These are phyloP conservation scores for Scedosporium minutisporum DNA, from an alignment of 2,329 filamentous ascomycete genomes.

Conservation along the genomic window DNA sequence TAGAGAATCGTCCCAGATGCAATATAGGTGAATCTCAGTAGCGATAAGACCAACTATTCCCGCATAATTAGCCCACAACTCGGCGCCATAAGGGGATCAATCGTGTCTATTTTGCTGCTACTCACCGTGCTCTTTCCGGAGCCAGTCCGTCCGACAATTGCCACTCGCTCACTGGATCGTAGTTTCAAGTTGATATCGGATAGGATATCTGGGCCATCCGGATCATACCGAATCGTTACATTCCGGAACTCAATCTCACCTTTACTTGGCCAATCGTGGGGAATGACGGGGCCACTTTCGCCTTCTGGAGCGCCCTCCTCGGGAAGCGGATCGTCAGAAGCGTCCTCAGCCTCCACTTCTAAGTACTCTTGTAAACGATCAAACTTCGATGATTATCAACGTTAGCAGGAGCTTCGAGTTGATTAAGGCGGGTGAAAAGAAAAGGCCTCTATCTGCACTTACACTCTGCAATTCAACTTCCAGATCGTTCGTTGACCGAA, in stretches of 20 bases:
- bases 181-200: conserved; percentile 31
- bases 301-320: conserved; percentile 18
- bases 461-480: conserved; percentile 38
- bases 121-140: conserved; percentile 65
- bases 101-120: background rate
- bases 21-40: conserved; percentile 33
- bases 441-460: conserved; percentile 9
- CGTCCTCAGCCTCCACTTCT: conserved; percentile 24
- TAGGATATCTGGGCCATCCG: conserved; percentile 28
- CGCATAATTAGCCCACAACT: background rate
- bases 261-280: conserved; percentile 22
- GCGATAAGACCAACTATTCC: conserved; percentile 28
- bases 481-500: conserved; percentile 34
- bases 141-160: conserved; percentile 63
- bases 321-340: conserved; percentile 18
- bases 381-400: conserved; percentile 15
- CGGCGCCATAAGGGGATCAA: background rate
- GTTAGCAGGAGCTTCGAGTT: conserved; percentile 9
- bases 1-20: conserved; percentile 32
- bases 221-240: conserved; percentile 27
- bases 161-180: conserved; percentile 56
- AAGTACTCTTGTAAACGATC: conserved; percentile 27
- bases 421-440: background rate
- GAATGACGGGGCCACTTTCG: conserved; percentile 15
- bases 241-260: conserved; percentile 27